Base-by-base conservation (phyloP, 1,139 yeast species). In the Nakaseomyces uthaithaninus region DNA sequence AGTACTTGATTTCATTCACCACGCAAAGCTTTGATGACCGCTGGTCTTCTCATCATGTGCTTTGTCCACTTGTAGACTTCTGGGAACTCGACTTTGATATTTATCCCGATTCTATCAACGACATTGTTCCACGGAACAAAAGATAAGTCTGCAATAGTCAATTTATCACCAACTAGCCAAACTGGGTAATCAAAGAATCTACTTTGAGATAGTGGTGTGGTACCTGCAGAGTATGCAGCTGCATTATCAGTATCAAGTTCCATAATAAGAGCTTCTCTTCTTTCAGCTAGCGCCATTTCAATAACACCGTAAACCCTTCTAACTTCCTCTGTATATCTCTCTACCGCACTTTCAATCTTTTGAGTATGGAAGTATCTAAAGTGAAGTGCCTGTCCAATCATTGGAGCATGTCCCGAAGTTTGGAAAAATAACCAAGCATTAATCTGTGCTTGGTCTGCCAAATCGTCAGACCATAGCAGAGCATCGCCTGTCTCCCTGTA, bases 121-220 rank as follows among this genome's bases (percentile, higher is more conserved):
- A 89, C 95, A 57, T 87, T 89, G 62, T 89, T 89, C 97, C 97
- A 89, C 10, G 97, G 94, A 24, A 87, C 95, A 66, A 87, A 89
- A 19, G 91, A 77, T 55, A 89, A 69, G 62, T 89, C 97, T 3
- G 96, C 96, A 39, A 87, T 80, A 2, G 96, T 84, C 41, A 91
- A 81, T 43, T 84, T 68, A 56, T 86, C 95, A 25, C 95, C 94
- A 6, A 87, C 95, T 24, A 89, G 69, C 97, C 97, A 89, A 27
- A 89, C 93, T 1, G 96, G 95, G 54, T 85, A 83, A 55, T 86
- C 95, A 55, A 86, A 85, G 65, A 83, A 86, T 60, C 91, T 72
- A 41, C 89, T 79, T 59, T 84, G 93, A 18, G 87, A 77, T 47
- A 86, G 64, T 2, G 95, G 94, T 1, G 95, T 84, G 3, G 93